A percentile compares a stretch with the other conserved stretches of the same genome.
phyloP scores from a whole-genome alignment of 169 alveolate species.

The Eimeria tenella region DNA sequence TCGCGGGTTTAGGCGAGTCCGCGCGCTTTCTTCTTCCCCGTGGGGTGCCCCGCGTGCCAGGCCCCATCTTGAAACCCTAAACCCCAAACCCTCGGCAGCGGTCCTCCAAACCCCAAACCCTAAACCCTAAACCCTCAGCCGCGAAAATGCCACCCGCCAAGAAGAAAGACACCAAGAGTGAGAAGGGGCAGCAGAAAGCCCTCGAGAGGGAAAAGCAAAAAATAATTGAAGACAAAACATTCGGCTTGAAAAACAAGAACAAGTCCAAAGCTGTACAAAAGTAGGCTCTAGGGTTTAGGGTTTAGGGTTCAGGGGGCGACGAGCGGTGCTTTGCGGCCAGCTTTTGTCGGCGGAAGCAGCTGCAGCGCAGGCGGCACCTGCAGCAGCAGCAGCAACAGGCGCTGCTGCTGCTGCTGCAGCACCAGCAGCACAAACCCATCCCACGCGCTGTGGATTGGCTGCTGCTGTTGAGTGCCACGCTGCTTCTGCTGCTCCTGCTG shows the following conservation, averaged over 20 bases:
- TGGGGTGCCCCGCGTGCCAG: too few species aligned
- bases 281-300: conserved; percentile 81
- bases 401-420: too few species aligned
- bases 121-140: neutral
- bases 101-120: neutral
- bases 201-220: conserved; percentile 97
- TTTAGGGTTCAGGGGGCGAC: neutral
- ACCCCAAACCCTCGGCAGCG: neutral
- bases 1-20: neutral
- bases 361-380: neutral
- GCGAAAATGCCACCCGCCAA: conserved; percentile 63
- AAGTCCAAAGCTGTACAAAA: conserved; percentile 97
- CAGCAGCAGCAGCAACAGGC: neutral
- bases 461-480: too few species aligned
- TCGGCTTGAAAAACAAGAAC: conserved; percentile 98
- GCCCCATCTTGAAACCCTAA: neutral
- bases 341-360: neutral
- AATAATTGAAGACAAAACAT: conserved; percentile 98
- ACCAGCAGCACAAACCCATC: too few species aligned
- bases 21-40: too few species aligned
- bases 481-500: too few species aligned
- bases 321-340: neutral
- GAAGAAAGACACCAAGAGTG: conserved; percentile 75
- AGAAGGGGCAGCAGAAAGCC: conserved; percentile 86
- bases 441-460: too few species aligned